Conservation (phyloP, 139 green algal genomes). For the Micractinium conductrix region DNA sequence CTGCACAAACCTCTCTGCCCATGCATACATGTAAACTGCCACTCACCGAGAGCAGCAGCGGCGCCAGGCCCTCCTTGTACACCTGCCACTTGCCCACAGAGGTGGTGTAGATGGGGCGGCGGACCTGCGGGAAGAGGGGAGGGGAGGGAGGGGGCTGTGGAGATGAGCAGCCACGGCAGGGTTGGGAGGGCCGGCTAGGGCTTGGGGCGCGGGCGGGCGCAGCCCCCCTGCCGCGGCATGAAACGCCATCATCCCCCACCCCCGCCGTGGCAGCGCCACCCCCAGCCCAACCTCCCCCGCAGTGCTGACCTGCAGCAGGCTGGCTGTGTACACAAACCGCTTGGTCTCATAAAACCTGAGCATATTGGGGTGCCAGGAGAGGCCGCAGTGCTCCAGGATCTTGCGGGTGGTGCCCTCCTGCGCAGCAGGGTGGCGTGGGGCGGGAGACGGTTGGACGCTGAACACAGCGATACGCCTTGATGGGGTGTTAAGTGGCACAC, state of each 20-base stretch:
- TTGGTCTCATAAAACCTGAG: conserved; percentile 25
- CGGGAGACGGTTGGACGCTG: too few relatives aligned
- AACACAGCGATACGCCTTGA: too few relatives aligned
- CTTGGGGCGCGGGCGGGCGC: too few relatives aligned
- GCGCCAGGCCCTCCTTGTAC: conserved; percentile 23
- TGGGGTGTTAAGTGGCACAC: too few relatives aligned
- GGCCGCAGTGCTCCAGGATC: conserved; percentile 23
- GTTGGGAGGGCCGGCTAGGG: too few relatives aligned
- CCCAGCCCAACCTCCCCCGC: too few relatives aligned
- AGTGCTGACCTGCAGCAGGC: conserved; percentile 30
- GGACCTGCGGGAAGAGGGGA: conserved; percentile 3
- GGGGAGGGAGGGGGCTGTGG: neutral
- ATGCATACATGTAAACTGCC: neutral
- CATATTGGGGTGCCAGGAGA: conserved; percentile 15
- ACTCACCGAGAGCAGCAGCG: conserved; percentile 17
- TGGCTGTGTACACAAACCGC: conserved; percentile 15
- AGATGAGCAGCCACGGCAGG: too few relatives aligned
- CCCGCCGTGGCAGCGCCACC: too few relatives aligned
- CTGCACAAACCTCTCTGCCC: too few relatives aligned
- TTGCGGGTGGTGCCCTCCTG: conserved; percentile 12
- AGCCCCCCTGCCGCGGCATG: too few relatives aligned
- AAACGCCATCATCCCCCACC: too few relatives aligned
- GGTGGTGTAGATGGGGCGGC: conserved; percentile 15
- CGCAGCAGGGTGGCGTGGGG: neutral
- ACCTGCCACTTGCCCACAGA: conserved; percentile 19